Evolutionary conservation across 768 basidiomycete genomes (phyloP), one percentile per base, ranked within the genome.

Genomic region (Rhodotorula diobovata): DNA sequence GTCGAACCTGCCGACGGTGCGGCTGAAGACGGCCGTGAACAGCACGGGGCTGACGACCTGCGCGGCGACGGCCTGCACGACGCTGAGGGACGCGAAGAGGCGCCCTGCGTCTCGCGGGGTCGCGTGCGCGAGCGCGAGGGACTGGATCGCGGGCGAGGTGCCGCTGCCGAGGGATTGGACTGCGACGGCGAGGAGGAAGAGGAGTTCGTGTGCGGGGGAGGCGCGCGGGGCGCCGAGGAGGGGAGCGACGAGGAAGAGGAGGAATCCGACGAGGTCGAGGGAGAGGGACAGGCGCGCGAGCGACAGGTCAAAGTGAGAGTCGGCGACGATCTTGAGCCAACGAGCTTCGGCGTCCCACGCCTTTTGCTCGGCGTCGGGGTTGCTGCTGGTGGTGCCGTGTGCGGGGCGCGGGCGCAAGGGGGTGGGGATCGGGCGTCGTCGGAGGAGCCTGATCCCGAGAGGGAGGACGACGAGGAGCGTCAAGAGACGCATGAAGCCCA

Each of bases 301-400:
- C 32, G n/a, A 28, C 14, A 77, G 63, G 68, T 79, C 78, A 35
- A 77, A 77, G 58, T 76, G 70, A 9, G 70, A 67, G 62, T 77
- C 75, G 39, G 58, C 54, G 18, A 74, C 63, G 41, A 73, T 65
- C 45, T 58, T 63, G 34, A 74, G 56, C 69, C 66, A 64, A 30
- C 66, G 71, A 20, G 63, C 68, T 58, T 77, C 71, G 45, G 61
- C 67, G 45, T 76, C 73, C 71, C 72, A 68, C 23, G 32, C 45
- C 41, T 62, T 37, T n/a, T n/a, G n/a, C 46, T 46, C 32, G 16
- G 63, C 37, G 4, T 37, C 41, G 21, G 18, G 20, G 7, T 28
- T n/a, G n/a, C n/a, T n/a, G n/a, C 12, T 15, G 14, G 41, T 43
- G 41, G 12, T 18, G 41, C 12, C 56, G 39, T 43, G 39, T 10